phyloP scores from a whole-genome alignment of 1,139 yeast genomes.

The Hyphopichia burtonii region DNA sequence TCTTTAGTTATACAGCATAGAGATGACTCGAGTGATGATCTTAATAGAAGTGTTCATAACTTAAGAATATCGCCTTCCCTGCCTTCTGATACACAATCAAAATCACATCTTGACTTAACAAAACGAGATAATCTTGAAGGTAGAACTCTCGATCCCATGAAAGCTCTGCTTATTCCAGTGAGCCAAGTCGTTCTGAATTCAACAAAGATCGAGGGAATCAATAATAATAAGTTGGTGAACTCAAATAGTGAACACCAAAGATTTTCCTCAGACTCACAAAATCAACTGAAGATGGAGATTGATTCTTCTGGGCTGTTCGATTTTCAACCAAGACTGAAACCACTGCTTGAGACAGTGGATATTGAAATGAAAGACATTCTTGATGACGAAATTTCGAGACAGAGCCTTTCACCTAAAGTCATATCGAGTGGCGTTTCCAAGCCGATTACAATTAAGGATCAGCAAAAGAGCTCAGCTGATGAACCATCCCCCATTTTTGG shows the following conservation, averaged over 20 bases:
- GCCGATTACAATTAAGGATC: no score
- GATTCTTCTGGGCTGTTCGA: slow-evolving; percentile 1
- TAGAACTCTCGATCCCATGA: no score
- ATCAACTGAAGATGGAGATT: neutral
- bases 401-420: no score
- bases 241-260: neutral
- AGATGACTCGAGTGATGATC: slow-evolving; percentile 10
- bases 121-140: no score
- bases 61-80: slow-evolving; percentile 7
- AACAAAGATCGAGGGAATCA: no score
- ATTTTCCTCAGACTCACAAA: neutral
- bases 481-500: no score
- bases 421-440: no score
- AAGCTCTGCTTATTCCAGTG: no score
- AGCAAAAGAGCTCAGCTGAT: no score
- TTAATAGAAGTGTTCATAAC: slow-evolving; percentile 13
- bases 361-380: neutral
- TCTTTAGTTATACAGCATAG: slow-evolving; percentile 10
- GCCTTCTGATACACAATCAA: neutral
- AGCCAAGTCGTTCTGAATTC: no score
- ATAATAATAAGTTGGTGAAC: no score
- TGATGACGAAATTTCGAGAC: neutral
- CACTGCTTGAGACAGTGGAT: neutral
- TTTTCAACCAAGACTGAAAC: neutral
- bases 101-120: no score